Percentiles rank a stretch among this genome's conserved stretches.
Evolutionary conservation across 805 yeast genomes (phyloP).

Genomic region (Lipomyces starkeyi): DNA sequence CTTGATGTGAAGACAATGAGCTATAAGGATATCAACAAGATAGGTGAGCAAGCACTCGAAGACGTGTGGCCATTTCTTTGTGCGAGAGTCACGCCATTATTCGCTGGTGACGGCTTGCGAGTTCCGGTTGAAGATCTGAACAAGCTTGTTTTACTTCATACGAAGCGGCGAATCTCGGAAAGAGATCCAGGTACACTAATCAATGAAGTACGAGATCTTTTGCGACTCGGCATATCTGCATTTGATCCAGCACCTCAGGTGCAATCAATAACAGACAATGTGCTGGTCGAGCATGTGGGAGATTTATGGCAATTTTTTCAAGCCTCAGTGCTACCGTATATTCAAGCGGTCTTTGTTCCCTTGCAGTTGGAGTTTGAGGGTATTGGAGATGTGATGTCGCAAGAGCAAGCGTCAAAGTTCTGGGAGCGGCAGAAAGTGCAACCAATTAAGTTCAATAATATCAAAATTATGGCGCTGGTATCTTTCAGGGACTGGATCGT

Average conservation of each 20-base stretch:
- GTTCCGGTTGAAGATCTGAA: constrained; percentile 65
- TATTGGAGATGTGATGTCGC: constrained; percentile 49
- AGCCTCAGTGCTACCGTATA: constrained; percentile 59
- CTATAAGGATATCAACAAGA: constrained; percentile 45
- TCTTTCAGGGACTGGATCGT: constrained; percentile 48
- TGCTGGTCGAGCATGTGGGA: constrained; percentile 33
- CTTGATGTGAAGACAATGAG: constrained; percentile 40
- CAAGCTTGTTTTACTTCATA: constrained; percentile 52
- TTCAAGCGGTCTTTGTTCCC: constrained; percentile 68
- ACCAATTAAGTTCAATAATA: constrained; percentile 37
- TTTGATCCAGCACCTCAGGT: constrained; percentile 47
- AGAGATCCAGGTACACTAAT: constrained; percentile 50
- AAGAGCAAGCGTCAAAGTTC: constrained; percentile 48
- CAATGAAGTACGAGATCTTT: constrained; percentile 54
- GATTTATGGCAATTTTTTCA: constrained; percentile 56
- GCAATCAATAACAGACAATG: constrained; percentile 44
- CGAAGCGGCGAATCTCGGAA: constrained; percentile 49
- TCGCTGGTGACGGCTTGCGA: constrained; percentile 54
- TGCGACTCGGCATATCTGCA: constrained; percentile 40
- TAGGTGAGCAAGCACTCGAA: constrained; percentile 49
- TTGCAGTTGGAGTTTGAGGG: constrained; percentile 59
- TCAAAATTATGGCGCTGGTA: constrained; percentile 44
- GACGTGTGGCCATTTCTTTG: constrained; percentile 58
- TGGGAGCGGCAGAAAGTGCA: constrained; percentile 45
- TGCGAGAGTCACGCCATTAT: constrained; percentile 54